A percentile compares a stretch with the other conserved stretches of the same genome.
Evolutionary conservation across 805 yeast species (phyloP).

Genomic region (Debaryomyces prosopidis): DNA sequence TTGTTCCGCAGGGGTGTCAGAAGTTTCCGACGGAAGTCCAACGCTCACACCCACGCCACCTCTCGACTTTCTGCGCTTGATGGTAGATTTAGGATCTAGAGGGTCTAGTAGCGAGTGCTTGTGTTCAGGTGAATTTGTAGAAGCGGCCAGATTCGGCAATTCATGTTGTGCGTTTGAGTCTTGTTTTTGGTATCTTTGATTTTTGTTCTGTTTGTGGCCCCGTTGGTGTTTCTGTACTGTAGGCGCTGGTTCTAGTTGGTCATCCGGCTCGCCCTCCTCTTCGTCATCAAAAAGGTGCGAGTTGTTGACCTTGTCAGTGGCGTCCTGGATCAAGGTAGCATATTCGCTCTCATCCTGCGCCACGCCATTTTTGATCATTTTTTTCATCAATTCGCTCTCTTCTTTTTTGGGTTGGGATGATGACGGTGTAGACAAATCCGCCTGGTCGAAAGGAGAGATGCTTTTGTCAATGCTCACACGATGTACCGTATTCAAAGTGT

Average conservation of each 20-base stretch:
- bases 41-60: conserved; percentile 23
- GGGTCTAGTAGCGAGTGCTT: conserved; percentile 3
- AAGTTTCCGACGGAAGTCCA: neutral
- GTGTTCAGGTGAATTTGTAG: conserved; percentile 5
- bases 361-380: conserved; percentile 33
- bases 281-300: conserved; percentile 44
- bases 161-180: neutral
- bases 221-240: too few relatives aligned
- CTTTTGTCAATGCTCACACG: conserved; percentile 8
- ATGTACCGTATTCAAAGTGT: conserved; percentile 27
- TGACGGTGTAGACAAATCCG: neutral
- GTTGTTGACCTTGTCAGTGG: conserved; percentile 28
- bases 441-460: conserved; percentile 14
- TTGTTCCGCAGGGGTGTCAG: neutral
- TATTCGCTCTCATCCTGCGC: conserved; percentile 30
- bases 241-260: neutral
- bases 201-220: too few relatives aligned
- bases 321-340: conserved; percentile 31
- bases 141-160: conserved; percentile 3
- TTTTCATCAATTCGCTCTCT: conserved; percentile 35
- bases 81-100: conserved; percentile 4
- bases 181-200: too few relatives aligned
- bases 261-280: conserved; percentile 19
- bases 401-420: conserved; percentile 3
- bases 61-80: conserved; percentile 27